Base-by-base conservation (phyloP, 2,329 filamentous ascomycete species). In the Pseudogymnoascus sp. region DNA sequence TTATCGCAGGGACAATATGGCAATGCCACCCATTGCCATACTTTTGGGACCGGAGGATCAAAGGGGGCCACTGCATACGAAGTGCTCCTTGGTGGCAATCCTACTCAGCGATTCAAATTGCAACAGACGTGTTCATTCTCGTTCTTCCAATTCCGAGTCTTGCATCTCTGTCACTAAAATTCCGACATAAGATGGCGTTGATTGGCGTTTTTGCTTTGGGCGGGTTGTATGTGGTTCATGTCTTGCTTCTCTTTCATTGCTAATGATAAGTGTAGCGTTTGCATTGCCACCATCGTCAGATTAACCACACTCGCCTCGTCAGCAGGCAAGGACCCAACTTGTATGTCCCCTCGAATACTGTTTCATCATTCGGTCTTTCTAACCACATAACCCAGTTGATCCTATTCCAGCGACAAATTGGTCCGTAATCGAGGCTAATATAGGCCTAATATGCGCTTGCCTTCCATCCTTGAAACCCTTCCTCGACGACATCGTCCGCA, bases 131-230 rank as follows among this genome's bases (percentile, higher is more conserved):
- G 0, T 73, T 73, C 65, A 77, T 81, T 64, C 70, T 80, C 47
- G 71, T 68, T 0, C 65, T 79, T 0, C 77, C 77, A 0, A 66
- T 79, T 20, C 72, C 71, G 22, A 71, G 75, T 18, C 64, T 80
- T 0, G 62, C 69, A 4, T 66, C 66, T 0, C 65, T 80, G 20
- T 62, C 67, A 20, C 59, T 74, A 2, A 71, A 73, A 14, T 74
- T 71, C 66, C 75, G 73, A 66, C 77, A 77, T 67, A 80, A 79
- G 67, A 62, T 76, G 25, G 73, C 73, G 3, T 72, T 79, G 0
- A 66, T 69, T 0, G 64, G 76, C 35, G 79, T 80, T 74, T 78
- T 80, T 47, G 68, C 72, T 3, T 71, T 79, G 1, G 78, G 78
- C 37, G 69, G 73, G 1, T 75, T 76, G 73, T 74, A 58, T 69